These are phyloP conservation scores for Mesotaenium endlicherianum DNA, from an alignment of 139 green algal genomes.

Conservation along the genomic window DNA sequence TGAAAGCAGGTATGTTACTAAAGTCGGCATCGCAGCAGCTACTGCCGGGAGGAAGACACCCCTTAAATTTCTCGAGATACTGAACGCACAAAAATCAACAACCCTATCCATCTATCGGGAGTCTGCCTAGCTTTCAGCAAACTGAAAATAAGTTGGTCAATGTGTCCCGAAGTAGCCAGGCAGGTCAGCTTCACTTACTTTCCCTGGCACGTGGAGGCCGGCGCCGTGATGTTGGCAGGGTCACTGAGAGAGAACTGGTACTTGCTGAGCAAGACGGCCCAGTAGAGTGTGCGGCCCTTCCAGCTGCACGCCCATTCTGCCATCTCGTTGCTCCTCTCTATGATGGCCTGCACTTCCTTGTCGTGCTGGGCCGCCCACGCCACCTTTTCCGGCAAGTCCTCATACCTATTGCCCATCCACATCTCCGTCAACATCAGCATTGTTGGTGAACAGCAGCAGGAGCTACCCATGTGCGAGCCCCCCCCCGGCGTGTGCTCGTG, in stretches of 20 bases:
- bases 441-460: too few relatives aligned
- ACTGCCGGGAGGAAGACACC: too few relatives aligned
- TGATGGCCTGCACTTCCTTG: slow-evolving; percentile 3
- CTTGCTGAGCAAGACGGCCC: slow-evolving; percentile 28
- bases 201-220: neutral
- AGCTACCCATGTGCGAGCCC: too few relatives aligned
- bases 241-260: neutral
- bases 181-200: neutral
- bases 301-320: slow-evolving; percentile 17
- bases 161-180: neutral
- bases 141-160: neutral
- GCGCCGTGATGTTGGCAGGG: neutral
- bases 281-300: slow-evolving; percentile 32
- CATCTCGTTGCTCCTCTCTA: slow-evolving; percentile 18
- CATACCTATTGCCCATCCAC: too few relatives aligned
- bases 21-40: too few relatives aligned
- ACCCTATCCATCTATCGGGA: neutral
- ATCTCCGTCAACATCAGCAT: too few relatives aligned
- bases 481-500: too few relatives aligned
- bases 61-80: too few relatives aligned
- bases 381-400: slow-evolving; percentile 15
- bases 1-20: too few relatives aligned
- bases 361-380: slow-evolving; percentile 22
- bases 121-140: neutral
- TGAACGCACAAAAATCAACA: too few relatives aligned